phyloP scores from a whole-genome alignment of 2,329 filamentous ascomycete genomes.

The Ascochyta viciae-villosae region DNA sequence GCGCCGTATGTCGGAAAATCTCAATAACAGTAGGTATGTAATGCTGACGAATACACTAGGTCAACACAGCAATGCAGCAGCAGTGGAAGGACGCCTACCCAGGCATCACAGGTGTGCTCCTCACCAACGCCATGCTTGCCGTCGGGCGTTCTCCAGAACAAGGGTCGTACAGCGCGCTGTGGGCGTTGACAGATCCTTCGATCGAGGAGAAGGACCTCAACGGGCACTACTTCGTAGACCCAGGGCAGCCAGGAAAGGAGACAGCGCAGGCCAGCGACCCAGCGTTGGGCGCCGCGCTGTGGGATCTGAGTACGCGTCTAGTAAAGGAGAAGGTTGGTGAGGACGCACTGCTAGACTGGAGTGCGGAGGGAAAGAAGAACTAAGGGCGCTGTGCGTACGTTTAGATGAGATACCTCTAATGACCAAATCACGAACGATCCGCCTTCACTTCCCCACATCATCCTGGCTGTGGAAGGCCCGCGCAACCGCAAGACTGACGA shows the following conservation, averaged over 20 bases:
- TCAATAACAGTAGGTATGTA: not conserved
- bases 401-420: not conserved
- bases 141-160: slow-evolving; percentile 51
- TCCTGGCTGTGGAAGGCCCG: slow-evolving; percentile 52
- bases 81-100: slow-evolving; percentile 58
- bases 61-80: slow-evolving; percentile 55
- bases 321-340: slow-evolving; percentile 53
- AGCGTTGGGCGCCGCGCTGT: slow-evolving; percentile 49
- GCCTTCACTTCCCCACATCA: not conserved
- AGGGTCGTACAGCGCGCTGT: slow-evolving; percentile 54
- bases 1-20: slow-evolving; percentile 21
- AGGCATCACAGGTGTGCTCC: slow-evolving; percentile 49
- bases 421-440: not conserved
- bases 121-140: slow-evolving; percentile 46
- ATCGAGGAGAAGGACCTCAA: slow-evolving; percentile 54
- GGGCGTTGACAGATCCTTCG: slow-evolving; percentile 50
- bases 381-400: not conserved
- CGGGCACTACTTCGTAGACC: slow-evolving; percentile 54
- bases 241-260: slow-evolving; percentile 49
- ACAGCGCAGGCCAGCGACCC: slow-evolving; percentile 50
- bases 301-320: slow-evolving; percentile 51
- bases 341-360: slow-evolving; percentile 50
- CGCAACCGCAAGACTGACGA: slow-evolving; percentile 60
- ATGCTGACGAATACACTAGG: slow-evolving; percentile 32
- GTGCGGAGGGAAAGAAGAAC: slow-evolving; percentile 9